Conservation (phyloP, 2,329 filamentous ascomycete genomes). For the Myriosclerotinia duriaeana region DNA sequence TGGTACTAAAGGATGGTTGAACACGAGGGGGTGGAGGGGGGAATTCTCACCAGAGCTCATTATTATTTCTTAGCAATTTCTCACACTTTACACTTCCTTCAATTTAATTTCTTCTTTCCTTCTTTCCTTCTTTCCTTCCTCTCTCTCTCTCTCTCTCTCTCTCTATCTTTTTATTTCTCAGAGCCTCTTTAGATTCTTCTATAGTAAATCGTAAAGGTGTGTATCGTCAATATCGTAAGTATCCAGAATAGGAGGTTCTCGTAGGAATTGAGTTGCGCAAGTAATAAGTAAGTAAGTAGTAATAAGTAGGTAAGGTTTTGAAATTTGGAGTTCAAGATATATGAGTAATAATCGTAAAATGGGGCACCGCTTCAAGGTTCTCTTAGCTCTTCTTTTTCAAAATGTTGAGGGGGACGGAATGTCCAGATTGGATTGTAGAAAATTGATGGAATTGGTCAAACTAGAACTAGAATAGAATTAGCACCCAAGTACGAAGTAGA, state of each 20-base stretch:
- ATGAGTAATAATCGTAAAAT: constrained; percentile 6
- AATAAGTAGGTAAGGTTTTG: no score
- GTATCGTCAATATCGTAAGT: neutral
- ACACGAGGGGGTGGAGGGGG: neutral
- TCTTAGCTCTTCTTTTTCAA: neutral
- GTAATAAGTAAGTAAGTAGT: neutral
- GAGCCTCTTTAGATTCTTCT: neutral
- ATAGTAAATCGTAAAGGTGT: neutral
- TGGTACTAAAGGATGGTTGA: neutral
- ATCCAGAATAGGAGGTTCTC: constrained; percentile 4
- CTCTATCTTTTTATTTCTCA: neutral
- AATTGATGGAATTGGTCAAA: neutral
- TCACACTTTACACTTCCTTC: constrained; percentile 2
- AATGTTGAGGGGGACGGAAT: constrained; percentile 14
- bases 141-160: neutral
- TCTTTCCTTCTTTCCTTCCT: neutral
- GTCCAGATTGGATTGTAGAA: neutral
- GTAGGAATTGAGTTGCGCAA: neutral
- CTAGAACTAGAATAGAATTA: neutral
- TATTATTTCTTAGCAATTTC: constrained; percentile 4
- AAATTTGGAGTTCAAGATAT: neutral
- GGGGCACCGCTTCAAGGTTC: neutral
- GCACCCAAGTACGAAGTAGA: no score
- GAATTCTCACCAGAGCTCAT: constrained; percentile 17
- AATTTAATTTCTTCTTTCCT: neutral